These are phyloP conservation scores for Colletotrichum eremochloae DNA, from an alignment of 2,329 filamentous ascomycete species.

Conservation along the genomic window DNA sequence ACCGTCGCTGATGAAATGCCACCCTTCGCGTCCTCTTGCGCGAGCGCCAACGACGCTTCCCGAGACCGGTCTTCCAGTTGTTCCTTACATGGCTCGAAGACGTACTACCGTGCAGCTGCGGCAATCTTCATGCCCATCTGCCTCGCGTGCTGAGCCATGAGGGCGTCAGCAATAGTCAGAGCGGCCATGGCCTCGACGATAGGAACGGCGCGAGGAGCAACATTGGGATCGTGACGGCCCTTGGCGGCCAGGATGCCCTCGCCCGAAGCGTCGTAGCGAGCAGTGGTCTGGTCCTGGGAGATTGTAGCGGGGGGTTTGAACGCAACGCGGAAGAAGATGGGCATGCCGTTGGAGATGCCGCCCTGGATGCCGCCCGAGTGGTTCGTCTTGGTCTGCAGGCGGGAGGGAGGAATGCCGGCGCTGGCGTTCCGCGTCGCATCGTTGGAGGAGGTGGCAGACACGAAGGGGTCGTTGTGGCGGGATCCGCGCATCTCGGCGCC, in stretches of 20 bases:
- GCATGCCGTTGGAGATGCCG: slow-evolving; percentile 92
- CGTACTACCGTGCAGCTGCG: no score
- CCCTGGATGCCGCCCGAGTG: slow-evolving; percentile 96
- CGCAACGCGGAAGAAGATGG: slow-evolving; percentile 92
- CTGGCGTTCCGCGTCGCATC: slow-evolving; percentile 65
- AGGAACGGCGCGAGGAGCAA: slow-evolving; percentile 88
- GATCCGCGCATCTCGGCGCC: slow-evolving; percentile 89
- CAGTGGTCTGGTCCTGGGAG: slow-evolving; percentile 86
- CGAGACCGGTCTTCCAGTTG: no score
- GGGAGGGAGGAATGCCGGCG: slow-evolving; percentile 52
- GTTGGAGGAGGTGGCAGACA: slow-evolving; percentile 80
- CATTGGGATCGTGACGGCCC: slow-evolving; percentile 93
- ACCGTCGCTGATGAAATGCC: no score
- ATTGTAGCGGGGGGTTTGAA: slow-evolving; percentile 98
- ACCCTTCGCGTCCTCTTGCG: no score
- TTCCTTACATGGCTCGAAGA: no score
- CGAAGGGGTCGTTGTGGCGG: slow-evolving; percentile 90
- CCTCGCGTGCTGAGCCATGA: slow-evolving; percentile 83
- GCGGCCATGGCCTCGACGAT: slow-evolving; percentile 91
- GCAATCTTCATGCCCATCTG: slow-evolving; percentile 45
- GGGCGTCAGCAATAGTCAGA: slow-evolving; percentile 80
- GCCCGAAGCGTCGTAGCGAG: slow-evolving; percentile 77
- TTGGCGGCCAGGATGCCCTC: slow-evolving; percentile 89
- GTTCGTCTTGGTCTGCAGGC: slow-evolving; percentile 98
- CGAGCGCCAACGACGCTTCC: no score